A percentile compares a stretch with the other conserved stretches of the same genome.
phyloP scores from a whole-genome alignment of 2,329 filamentous ascomycete species.

The Nigrospora sphaerica region DNA sequence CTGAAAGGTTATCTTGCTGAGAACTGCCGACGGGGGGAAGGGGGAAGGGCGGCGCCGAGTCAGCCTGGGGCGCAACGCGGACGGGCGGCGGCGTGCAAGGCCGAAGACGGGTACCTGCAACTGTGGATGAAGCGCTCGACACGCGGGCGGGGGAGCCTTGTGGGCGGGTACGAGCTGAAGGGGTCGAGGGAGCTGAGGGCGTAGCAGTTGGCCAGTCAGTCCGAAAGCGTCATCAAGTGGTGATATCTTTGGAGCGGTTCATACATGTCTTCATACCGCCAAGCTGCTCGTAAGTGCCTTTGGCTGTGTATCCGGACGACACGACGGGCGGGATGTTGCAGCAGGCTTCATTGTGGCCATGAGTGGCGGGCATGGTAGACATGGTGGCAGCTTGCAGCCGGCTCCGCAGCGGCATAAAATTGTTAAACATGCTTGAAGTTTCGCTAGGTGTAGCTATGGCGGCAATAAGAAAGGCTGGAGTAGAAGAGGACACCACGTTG shows the following conservation, averaged over 20 bases:
- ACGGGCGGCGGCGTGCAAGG: background rate
- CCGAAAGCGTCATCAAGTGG: too few relatives aligned
- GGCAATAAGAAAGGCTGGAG: too few relatives aligned
- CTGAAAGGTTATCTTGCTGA: conserved; percentile 51
- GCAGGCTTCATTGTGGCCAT: conserved; percentile 43
- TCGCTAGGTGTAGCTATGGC: too few relatives aligned
- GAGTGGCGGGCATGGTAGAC: conserved; percentile 35
- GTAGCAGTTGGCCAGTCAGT: too few relatives aligned
- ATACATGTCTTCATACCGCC: conserved; percentile 42
- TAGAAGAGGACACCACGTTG: too few relatives aligned
- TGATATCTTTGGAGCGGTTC: too few relatives aligned
- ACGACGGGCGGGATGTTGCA: conserved; percentile 48
- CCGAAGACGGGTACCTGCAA: conserved; percentile 30
- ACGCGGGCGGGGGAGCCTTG: conserved; percentile 39
- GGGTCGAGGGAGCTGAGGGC: conserved; percentile 34
- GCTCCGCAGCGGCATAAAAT: too few relatives aligned
- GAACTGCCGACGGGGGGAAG: conserved; percentile 36
- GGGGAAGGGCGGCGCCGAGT: conserved; percentile 9
- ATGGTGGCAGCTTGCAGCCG: conserved; percentile 19
- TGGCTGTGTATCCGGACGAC: conserved; percentile 39
- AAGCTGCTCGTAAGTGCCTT: conserved; percentile 46
- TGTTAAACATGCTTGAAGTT: too few relatives aligned
- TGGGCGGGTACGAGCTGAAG: conserved; percentile 49
- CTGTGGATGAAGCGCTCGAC: conserved; percentile 49
- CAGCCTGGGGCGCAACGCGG: background rate